These are phyloP conservation scores for Suillus spraguei DNA, from an alignment of 768 basidiomycete genomes.

Conservation along the genomic window DNA sequence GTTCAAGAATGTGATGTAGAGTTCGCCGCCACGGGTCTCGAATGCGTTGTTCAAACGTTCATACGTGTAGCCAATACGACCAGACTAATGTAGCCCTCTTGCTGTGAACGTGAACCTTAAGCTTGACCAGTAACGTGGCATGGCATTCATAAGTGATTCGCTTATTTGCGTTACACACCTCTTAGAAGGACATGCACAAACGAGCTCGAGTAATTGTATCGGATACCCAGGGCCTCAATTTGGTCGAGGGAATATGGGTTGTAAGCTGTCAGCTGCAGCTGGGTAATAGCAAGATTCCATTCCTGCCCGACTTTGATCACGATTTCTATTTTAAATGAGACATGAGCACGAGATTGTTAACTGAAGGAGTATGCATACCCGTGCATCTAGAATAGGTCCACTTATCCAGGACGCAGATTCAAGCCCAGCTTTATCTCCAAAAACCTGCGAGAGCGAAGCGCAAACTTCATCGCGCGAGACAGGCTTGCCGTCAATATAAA, in stretches of 20 bases:
- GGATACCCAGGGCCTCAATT: not conserved
- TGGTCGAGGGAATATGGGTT: not conserved
- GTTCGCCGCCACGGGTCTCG: not conserved
- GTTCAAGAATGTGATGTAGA: not conserved
- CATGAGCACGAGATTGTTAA: not conserved
- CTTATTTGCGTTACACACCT: not conserved
- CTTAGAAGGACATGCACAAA: not conserved
- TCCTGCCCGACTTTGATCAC: not conserved
- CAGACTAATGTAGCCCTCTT: not conserved
- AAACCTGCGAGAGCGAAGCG: conserved; percentile 19
- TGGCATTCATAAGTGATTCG: not conserved
- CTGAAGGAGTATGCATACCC: not conserved
- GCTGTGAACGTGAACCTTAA: not conserved
- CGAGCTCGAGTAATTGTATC: not conserved
- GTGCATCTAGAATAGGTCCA: conserved; percentile 6
- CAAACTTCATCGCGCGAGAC: conserved; percentile 22
- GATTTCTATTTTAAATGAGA: not conserved
- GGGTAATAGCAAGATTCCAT: not conserved
- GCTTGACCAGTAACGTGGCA: not conserved
- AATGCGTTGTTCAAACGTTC: not conserved
- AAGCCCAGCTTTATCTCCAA: conserved; percentile 1
- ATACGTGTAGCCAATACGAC: not conserved
- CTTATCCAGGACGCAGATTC: not conserved
- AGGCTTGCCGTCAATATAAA: conserved; percentile 26
- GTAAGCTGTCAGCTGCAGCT: not conserved